Conservation (phyloP, 2,329 filamentous ascomycete species). For the Colletotrichum gigasporum region DNA sequence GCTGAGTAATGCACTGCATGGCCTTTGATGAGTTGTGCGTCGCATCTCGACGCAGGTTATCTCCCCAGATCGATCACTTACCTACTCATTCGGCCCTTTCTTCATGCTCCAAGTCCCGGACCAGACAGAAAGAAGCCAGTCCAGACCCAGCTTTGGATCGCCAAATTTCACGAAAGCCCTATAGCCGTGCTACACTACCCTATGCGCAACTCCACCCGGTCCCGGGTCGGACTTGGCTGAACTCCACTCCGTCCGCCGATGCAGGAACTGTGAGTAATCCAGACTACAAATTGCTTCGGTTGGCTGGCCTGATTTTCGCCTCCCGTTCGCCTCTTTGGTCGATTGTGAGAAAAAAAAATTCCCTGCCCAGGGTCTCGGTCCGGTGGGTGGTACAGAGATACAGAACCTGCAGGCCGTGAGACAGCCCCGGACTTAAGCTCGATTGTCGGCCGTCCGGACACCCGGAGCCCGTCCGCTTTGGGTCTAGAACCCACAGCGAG, state of each 20-base stretch:
- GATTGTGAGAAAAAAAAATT: background rate
- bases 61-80: too few species aligned
- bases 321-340: background rate
- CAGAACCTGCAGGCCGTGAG: too few species aligned
- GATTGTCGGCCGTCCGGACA: background rate
- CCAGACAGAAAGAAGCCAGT: background rate
- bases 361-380: background rate
- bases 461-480: background rate
- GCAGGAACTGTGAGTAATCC: constrained; percentile 30
- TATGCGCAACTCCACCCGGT: constrained; percentile 16
- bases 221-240: constrained; percentile 17
- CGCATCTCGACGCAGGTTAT: background rate
- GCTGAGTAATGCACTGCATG: background rate
- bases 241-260: constrained; percentile 24
- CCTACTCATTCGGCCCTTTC: background rate
- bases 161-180: constrained; percentile 7
- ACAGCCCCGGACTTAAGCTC: constrained; percentile 7
- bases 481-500: background rate
- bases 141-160: background rate
- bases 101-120: background rate
- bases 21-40: background rate
- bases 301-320: background rate
- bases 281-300: background rate
- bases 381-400: background rate
- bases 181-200: background rate